Conservation (phyloP, 306 rosid species). For the Abrus precatorius region DNA sequence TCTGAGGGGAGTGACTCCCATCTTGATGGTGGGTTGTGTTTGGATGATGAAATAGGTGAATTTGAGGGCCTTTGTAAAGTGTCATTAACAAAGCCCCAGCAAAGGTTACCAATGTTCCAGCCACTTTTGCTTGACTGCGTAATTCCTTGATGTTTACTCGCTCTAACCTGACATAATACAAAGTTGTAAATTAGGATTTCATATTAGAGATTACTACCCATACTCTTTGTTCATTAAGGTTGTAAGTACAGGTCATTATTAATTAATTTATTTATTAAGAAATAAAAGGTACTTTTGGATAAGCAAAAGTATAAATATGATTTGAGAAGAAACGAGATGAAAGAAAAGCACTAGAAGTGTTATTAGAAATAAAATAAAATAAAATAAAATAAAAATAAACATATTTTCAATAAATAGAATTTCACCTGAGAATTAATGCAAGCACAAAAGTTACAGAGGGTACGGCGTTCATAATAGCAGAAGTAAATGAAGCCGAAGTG, state of each 20-base stretch:
- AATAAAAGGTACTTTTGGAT: neutral
- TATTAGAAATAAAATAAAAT: neutral
- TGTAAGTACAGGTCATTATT: too few species aligned
- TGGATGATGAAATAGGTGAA: constrained; percentile 53
- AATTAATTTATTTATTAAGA: too few species aligned
- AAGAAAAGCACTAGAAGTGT: neutral
- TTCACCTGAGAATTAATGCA: constrained; percentile 65
- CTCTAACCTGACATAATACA: constrained; percentile 37
- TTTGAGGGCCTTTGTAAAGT: constrained; percentile 72
- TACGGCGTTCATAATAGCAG: constrained; percentile 79
- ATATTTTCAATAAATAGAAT: neutral
- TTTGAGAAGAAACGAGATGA: neutral
- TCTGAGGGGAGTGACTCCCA: neutral
- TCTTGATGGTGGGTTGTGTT: constrained; percentile 31
- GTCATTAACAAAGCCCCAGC: constrained; percentile 76
- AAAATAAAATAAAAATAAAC: neutral
- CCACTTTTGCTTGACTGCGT: constrained; percentile 68
- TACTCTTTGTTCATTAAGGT: neutral
- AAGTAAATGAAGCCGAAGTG: constrained; percentile 78
- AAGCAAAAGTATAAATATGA: neutral
- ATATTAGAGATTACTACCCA: neutral
- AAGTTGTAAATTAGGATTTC: neutral
- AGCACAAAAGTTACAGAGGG: constrained; percentile 79
- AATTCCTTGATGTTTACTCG: constrained; percentile 56
- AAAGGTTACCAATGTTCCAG: constrained; percentile 57